phyloP scores from a whole-genome alignment of 768 basidiomycete species.

The Melanogaster broomeanus region DNA sequence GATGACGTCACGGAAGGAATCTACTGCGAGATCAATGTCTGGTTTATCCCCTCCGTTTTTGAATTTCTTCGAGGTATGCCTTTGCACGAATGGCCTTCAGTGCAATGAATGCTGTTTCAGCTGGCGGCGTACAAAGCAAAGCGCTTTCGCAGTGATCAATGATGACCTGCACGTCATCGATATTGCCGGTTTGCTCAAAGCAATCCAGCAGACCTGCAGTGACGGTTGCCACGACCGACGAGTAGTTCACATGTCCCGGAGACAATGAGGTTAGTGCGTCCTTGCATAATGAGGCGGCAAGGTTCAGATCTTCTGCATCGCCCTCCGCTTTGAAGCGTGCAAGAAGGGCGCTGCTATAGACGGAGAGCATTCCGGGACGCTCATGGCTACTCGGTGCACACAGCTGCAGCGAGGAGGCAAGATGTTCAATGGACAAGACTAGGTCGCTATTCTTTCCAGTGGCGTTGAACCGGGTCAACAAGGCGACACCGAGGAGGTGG shows the following conservation, averaged over 20 bases:
- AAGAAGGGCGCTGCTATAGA: constrained; percentile 12
- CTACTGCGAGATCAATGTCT: constrained; percentile 10
- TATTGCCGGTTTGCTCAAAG: constrained; percentile 5
- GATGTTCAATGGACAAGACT: constrained; percentile 15
- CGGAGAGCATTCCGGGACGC: constrained; percentile 6
- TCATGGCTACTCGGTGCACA: constrained; percentile 8
- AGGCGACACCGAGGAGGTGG: constrained; percentile 6
- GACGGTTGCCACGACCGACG: constrained; percentile 1
- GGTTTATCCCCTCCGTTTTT: constrained; percentile 5
- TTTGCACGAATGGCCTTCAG: constrained; percentile 15
- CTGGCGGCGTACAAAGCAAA: constrained; percentile 1
- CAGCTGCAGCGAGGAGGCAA: constrained; percentile 13
- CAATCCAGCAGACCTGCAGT: constrained; percentile 5
- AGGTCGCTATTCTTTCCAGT: constrained; percentile 13
- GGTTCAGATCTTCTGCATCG: constrained; percentile 11
- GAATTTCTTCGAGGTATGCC: constrained; percentile 15
- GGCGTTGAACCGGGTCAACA: constrained; percentile 9
- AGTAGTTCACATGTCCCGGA: background rate
- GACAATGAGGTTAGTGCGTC: constrained; percentile 13
- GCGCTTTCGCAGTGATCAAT: constrained; percentile 22
- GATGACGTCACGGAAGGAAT: constrained; percentile 13
- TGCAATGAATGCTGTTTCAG: background rate
- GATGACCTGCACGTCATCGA: constrained; percentile 19
- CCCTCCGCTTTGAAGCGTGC: constrained; percentile 17
- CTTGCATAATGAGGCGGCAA: constrained; percentile 15